Evolutionary conservation across 495 filamentous ascomycete genomes (phyloP).

Genomic region (Penicillium antarcticum): DNA sequence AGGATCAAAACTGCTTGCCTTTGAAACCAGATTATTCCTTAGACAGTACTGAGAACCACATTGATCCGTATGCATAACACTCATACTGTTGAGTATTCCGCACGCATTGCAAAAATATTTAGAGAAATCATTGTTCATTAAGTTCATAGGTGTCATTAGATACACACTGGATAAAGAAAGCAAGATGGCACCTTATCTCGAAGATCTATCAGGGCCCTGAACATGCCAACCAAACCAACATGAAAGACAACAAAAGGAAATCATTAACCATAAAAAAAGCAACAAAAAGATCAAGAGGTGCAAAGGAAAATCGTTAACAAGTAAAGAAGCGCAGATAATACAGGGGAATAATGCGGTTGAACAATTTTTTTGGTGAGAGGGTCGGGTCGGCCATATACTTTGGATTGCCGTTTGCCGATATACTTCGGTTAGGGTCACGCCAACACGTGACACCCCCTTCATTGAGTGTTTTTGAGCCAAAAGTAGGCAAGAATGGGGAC

Average conservation of each 20-base stretch:
- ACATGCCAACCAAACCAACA: slow-evolving; percentile 8
- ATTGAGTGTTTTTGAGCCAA: slow-evolving; percentile 11
- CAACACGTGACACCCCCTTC: not conserved
- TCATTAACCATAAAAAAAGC: slow-evolving; percentile 18
- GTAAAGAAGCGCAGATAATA: slow-evolving; percentile 26
- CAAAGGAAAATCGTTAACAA: slow-evolving; percentile 25
- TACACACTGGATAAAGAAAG: slow-evolving; percentile 8
- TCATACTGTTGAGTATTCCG: not conserved
- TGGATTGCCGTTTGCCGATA: not conserved
- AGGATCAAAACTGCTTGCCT: too few relatives aligned
- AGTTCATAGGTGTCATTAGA: slow-evolving; percentile 13
- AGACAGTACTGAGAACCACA: too few relatives aligned
- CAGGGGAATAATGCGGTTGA: slow-evolving; percentile 33
- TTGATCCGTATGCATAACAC: not conserved
- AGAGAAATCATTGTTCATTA: slow-evolving; percentile 14
- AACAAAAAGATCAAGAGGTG: slow-evolving; percentile 8
- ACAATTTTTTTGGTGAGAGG: not conserved
- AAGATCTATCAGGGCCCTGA: slow-evolving; percentile 2
- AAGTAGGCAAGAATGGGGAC: slow-evolving; percentile 30
- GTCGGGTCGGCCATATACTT: not conserved
- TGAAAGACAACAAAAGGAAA: slow-evolving; percentile 25
- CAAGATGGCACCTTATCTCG: slow-evolving; percentile 1
- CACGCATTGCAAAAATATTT: not conserved
- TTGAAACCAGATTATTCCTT: too few relatives aligned
- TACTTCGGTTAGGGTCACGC: not conserved